A percentile compares a stretch with the other conserved stretches of the same genome.
Evolutionary conservation across 73 alveolate genomes (phyloP).

Genomic region (Paramecium octaurelia): DNA sequence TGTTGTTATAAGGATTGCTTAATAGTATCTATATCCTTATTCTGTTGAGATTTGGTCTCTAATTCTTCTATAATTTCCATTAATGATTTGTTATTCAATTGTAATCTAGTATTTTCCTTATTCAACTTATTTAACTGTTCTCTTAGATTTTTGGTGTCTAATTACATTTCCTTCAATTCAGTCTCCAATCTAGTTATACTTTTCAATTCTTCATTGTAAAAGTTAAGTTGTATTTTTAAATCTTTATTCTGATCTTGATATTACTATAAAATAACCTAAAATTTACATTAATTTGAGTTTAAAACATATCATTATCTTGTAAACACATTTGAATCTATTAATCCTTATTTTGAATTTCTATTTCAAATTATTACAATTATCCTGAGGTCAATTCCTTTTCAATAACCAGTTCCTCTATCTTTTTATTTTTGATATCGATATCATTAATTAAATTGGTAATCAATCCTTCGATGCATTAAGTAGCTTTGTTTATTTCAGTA

Average conservation of each 20-base stretch:
- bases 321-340: neutral
- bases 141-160: neutral
- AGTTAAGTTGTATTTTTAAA: neutral
- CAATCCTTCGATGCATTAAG: neutral
- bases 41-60: neutral
- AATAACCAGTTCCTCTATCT: neutral
- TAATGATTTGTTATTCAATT: neutral
- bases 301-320: neutral
- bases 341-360: neutral
- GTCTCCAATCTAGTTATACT: neutral
- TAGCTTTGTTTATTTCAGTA: neutral
- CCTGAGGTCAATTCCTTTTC: neutral
- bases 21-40: neutral
- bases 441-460: neutral
- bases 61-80: neutral
- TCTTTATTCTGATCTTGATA: neutral
- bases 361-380: neutral
- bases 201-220: neutral
- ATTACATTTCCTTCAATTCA: neutral
- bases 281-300: neutral
- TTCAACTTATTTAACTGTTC: neutral
- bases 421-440: neutral
- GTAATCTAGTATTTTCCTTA: neutral
- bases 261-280: neutral
- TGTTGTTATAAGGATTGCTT: neutral